These are phyloP conservation scores for Pouteria campechiana DNA, from an alignment of 179 eudicot species.

Conservation along the genomic window DNA sequence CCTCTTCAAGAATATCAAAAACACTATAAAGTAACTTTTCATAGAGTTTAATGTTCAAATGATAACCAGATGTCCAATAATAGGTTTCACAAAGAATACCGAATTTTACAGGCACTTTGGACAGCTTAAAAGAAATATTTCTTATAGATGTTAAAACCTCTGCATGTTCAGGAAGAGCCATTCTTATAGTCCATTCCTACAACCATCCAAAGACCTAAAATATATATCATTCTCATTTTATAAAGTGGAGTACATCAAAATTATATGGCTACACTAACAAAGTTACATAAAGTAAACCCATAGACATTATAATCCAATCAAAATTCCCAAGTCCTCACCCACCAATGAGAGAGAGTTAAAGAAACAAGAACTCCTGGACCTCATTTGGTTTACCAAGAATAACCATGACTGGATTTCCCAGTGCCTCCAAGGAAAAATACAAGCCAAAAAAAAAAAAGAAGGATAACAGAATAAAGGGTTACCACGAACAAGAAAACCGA, in stretches of 20 bases:
- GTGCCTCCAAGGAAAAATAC: too few relatives aligned
- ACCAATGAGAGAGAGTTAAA: too few relatives aligned
- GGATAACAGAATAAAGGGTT: not conserved
- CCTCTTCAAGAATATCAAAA: slow-evolving; percentile 87
- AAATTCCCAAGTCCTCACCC: too few relatives aligned
- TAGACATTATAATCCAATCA: too few relatives aligned
- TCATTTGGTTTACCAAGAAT: too few relatives aligned
- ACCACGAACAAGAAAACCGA: too few relatives aligned
- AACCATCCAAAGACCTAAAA: slow-evolving; percentile 2
- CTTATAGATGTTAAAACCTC: slow-evolving; percentile 47
- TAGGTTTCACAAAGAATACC: slow-evolving; percentile 31
- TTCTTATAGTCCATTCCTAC: slow-evolving; percentile 63
- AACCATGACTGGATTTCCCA: too few relatives aligned
- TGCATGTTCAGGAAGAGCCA: slow-evolving; percentile 56
- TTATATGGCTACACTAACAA: too few relatives aligned
- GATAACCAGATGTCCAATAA: slow-evolving; percentile 49
- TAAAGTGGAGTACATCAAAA: too few relatives aligned
- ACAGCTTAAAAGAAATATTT: slow-evolving; percentile 27
- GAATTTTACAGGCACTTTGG: slow-evolving; percentile 26
- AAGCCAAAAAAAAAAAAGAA: not conserved
- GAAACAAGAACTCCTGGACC: not conserved
- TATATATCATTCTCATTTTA: too few relatives aligned
- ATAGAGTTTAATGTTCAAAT: slow-evolving; percentile 64
- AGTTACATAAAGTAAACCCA: too few relatives aligned
- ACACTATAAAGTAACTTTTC: slow-evolving; percentile 59